Percentiles rank a stretch among this genome's conserved stretches.
These are phyloP conservation scores for Capsicum chinense DNA, from an alignment of 257 asterid genomes.

Conservation along the genomic window DNA sequence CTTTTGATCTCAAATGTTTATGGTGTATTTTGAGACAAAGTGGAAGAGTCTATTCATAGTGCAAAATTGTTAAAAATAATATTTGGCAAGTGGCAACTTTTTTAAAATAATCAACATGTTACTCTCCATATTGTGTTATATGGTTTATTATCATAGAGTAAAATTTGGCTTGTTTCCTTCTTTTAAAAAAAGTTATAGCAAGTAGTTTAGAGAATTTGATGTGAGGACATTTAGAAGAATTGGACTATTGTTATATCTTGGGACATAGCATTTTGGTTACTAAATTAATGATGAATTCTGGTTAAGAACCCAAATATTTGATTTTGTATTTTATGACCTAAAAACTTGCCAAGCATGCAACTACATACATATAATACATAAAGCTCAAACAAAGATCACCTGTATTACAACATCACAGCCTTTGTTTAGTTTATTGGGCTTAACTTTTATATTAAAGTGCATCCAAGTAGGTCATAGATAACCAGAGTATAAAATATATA, in stretches of 20 bases:
- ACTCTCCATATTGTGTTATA: neutral
- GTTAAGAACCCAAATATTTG: too few species aligned
- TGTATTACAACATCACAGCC: too few species aligned
- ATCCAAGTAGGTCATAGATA: too few species aligned
- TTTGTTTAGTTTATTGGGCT: too few species aligned
- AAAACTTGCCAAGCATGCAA: too few species aligned
- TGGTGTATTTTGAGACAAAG: neutral
- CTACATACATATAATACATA: too few species aligned
- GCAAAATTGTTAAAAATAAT: neutral
- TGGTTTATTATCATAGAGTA: neutral
- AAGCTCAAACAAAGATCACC: too few species aligned
- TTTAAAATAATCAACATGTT: neutral
- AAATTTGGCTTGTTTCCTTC: neutral
- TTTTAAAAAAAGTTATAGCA: neutral
- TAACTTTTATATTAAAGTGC: too few species aligned
- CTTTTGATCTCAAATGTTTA: neutral
- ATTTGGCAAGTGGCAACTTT: neutral
- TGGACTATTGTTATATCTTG: neutral
- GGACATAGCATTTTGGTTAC: neutral
- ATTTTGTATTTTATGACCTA: too few species aligned
- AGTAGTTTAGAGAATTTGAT: neutral
- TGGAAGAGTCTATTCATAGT: constrained; percentile 9
- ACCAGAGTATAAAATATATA: too few species aligned
- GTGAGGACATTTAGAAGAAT: neutral
- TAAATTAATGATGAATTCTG: too few species aligned